Evolutionary conservation across 495 filamentous ascomycete species (phyloP), one percentile per base, ranked within the genome.

Genomic region (Daldinia bambusicola): DNA sequence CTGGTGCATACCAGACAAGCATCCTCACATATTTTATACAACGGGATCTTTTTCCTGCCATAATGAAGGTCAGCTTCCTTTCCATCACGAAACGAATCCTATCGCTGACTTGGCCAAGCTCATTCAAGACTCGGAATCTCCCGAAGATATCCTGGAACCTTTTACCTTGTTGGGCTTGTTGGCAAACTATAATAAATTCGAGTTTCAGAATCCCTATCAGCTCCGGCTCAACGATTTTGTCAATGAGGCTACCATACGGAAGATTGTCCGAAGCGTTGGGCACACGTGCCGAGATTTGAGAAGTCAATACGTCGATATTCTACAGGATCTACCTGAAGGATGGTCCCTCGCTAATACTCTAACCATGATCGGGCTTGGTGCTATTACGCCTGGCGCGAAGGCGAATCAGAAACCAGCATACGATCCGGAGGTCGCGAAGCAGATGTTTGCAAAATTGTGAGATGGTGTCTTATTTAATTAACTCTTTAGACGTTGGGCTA

Each of bases 131-230:
- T 86, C 88, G 10, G 91, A 94, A 38, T 84, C 83, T 55, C 80
- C 85, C 3, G 78, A 84, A 1, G 82, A 88, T 69, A 87, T 86
- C 52, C 84, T 92, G 30, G 87, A 92, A 61, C 91, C 95, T 0
- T 94, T 98, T 64, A 86, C 91, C 32, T 85, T 98, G 41, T 82
- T 97, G 5, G 96, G 95, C 7, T 81, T 97, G n/a, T 82, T 99
- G 61, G 93, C 92, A 70, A 99, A 99, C 80, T 98, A 98, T 86
- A 98, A 98, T 86, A 99, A 98, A 80, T 99, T 98, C 74, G 95
- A 99, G 81, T 93, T 96, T 63, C 95, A 97, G 79, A 99, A 99
- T 71, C 95, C 95, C 6, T 99, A 99, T 75, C 91, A 95, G 74
- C 81, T 96, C 66, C 91, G 95, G 48, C 87, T 99, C n/a, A 93